Conservation (phyloP, 305 asterid species). For the Fraxinus ornus region DNA sequence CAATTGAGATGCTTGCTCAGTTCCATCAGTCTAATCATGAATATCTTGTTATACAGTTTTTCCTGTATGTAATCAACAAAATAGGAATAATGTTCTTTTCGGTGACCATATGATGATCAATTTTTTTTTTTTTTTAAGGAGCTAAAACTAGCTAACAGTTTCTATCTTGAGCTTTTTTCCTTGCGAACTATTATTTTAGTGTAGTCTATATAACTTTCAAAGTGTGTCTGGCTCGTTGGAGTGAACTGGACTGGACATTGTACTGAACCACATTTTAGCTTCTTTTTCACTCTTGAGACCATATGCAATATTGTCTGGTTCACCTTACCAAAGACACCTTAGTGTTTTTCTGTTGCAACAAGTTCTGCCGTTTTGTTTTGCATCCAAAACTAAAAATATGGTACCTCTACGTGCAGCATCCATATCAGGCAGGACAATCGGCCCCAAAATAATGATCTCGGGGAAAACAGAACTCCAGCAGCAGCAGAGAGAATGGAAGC, state of each 20-base stretch:
- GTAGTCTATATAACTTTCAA: not conserved
- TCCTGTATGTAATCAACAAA: not conserved
- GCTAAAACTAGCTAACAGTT: not conserved
- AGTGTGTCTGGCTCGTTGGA: not conserved
- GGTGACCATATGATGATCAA: not conserved
- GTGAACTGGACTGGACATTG: not conserved
- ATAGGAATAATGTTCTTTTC: not conserved
- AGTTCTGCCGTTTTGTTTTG: not conserved
- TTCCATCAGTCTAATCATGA: not conserved
- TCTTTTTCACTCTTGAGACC: not conserved
- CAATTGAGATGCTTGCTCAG: not conserved
- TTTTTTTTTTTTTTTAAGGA: not conserved
- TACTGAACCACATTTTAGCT: not conserved
- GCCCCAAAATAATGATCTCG: not conserved
- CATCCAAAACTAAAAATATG: not conserved
- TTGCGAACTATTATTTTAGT: not conserved
- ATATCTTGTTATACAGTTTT: not conserved
- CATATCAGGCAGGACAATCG: constrained; percentile 1
- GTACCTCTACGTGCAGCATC: not conserved
- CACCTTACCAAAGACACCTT: not conserved
- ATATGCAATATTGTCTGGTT: not conserved
- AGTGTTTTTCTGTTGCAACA: not conserved
- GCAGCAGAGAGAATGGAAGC: not conserved
- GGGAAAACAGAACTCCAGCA: not conserved
- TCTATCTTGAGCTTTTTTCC: not conserved